Conservation (phyloP, 1,284 basidiomycete genomes). For the Malassezia slooffiae region DNA sequence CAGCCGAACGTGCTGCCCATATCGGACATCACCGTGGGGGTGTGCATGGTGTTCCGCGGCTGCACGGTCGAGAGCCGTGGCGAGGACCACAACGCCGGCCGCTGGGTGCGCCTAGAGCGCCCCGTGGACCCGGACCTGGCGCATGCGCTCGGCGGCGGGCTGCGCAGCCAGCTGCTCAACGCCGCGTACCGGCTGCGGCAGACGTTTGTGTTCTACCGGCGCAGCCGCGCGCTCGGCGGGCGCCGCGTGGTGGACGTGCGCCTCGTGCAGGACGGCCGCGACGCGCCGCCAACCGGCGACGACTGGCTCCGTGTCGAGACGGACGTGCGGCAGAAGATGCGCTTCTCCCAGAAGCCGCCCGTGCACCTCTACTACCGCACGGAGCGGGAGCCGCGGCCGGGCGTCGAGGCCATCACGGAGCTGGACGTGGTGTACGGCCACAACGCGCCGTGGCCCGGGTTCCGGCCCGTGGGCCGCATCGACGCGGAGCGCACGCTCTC, state of each 20-base stretch:
- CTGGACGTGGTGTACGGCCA: constrained; percentile 35
- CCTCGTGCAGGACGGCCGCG: constrained; percentile 18
- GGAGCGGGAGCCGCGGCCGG: constrained; percentile 7
- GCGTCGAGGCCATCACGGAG: constrained; percentile 31
- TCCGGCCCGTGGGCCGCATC: constrained; percentile 19
- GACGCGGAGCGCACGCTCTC: constrained; percentile 11
- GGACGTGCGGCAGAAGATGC: constrained; percentile 20
- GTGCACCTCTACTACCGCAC: constrained; percentile 28
- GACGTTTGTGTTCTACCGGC: constrained; percentile 38
- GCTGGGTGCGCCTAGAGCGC: constrained; percentile 71
- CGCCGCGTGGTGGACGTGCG: constrained; percentile 26
- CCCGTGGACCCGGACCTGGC: constrained; percentile 62
- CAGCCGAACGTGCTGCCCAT: constrained; percentile 3
- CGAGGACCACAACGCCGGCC: constrained; percentile 65
- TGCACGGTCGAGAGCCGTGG: constrained; percentile 59
- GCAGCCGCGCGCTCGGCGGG: constrained; percentile 17
- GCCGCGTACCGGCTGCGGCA: constrained; percentile 23
- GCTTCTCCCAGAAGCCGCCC: too few species aligned
- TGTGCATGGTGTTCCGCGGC: constrained; percentile 42
- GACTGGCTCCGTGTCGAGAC: constrained; percentile 27
- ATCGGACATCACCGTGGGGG: constrained; percentile 1
- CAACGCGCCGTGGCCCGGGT: constrained; percentile 36
- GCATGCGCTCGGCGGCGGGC: constrained; percentile 13
- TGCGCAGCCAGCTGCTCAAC: constrained; percentile 14
- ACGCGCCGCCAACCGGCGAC: constrained; percentile 12